Conservation (phyloP, 305 asterid genomes). For the Striga hermonthica region DNA sequence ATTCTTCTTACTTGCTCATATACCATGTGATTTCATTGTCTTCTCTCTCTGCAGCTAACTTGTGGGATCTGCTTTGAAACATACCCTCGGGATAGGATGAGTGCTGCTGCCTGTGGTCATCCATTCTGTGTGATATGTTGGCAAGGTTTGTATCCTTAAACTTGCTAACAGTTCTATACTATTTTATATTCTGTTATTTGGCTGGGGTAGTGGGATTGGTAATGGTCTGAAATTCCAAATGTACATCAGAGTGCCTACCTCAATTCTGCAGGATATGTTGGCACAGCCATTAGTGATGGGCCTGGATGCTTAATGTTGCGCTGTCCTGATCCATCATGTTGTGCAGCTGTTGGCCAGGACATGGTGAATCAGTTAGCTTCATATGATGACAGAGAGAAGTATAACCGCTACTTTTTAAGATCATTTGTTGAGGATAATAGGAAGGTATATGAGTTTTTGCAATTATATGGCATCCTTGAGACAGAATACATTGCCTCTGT, state of each 20-base stretch:
- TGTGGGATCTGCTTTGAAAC: conserved; percentile 95
- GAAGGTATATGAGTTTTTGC: conserved; percentile 44
- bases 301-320: conserved; percentile 72
- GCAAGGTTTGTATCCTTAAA: conserved; percentile 60
- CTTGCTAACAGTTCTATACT: conserved; percentile 20
- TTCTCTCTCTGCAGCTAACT: conserved; percentile 58
- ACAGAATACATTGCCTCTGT: background rate
- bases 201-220: background rate
- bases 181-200: conserved; percentile 18
- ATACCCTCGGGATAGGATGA: conserved; percentile 58
- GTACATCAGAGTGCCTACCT: background rate
- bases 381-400: conserved; percentile 50
- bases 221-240: background rate
- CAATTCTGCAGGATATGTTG: conserved; percentile 54
- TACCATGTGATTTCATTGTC: conserved; percentile 27
- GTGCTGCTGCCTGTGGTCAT: conserved; percentile 87
- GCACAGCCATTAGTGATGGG: conserved; percentile 69
- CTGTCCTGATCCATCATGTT: conserved; percentile 81
- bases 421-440: conserved; percentile 74
- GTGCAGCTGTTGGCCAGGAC: conserved; percentile 67
- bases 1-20: conserved; percentile 18
- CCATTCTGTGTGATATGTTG: conserved; percentile 84
- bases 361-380: conserved; percentile 61
- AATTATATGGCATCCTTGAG: conserved; percentile 21
- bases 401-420: conserved; percentile 53